Evolutionary conservation across 306 rosid genomes (phyloP).

Genomic region (Gastrolobium villosum): DNA sequence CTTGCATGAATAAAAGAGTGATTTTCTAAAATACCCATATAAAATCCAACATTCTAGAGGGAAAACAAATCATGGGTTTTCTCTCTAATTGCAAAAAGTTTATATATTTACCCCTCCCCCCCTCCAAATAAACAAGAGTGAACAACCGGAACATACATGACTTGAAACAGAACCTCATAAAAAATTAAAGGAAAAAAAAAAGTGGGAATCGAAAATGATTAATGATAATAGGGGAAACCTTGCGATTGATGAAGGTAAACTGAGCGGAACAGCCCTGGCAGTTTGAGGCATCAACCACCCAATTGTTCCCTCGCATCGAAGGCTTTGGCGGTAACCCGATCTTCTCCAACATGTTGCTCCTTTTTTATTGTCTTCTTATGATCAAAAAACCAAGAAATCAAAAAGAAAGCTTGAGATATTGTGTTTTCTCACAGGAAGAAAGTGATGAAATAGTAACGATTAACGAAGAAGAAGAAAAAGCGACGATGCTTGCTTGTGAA

Average conservation of each 20-base stretch:
- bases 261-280: conserved; percentile 93
- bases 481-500: conserved; percentile 10
- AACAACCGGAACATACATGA: conserved; percentile 1
- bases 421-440: conserved; percentile 4
- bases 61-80: conserved; percentile 35
- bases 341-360: conserved; percentile 85
- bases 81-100: conserved; percentile 30
- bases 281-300: conserved; percentile 94
- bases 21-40: conserved; percentile 18
- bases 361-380: background rate
- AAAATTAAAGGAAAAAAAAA: background rate
- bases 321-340: conserved; percentile 95
- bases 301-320: conserved; percentile 74
- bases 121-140: background rate
- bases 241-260: conserved; percentile 98
- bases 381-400: background rate
- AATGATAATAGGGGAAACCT: conserved; percentile 56
- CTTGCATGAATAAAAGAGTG: conserved; percentile 6
- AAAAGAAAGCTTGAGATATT: background rate
- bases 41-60: background rate
- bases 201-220: background rate
- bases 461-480: conserved; percentile 21
- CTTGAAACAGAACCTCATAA: background rate
- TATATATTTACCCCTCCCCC: background rate
- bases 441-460: conserved; percentile 12